A percentile compares a stretch with the other conserved stretches of the same genome.
Evolutionary conservation across 2,329 filamentous ascomycete genomes (phyloP).

Genomic region (Colletotrichum incanum): DNA sequence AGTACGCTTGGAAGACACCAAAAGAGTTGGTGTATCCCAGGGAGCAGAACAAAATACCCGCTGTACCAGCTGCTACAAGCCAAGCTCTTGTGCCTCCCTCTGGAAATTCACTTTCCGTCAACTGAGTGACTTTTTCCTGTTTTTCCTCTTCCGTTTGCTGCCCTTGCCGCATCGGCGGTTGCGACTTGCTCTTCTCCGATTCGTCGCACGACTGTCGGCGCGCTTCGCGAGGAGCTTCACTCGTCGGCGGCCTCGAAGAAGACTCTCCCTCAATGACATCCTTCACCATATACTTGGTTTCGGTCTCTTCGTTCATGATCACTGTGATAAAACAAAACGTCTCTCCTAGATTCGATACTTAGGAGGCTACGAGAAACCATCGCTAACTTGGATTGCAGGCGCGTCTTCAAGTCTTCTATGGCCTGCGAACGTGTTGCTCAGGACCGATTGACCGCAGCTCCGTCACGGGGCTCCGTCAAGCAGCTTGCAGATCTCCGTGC

Average conservation of each 20-base stretch:
- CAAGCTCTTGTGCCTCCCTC: slow-evolving; percentile 57
- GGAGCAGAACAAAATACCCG: slow-evolving; percentile 51
- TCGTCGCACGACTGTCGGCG: slow-evolving; percentile 4
- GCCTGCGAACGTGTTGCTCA: background rate
- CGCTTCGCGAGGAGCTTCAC: background rate
- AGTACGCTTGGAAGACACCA: slow-evolving; percentile 49
- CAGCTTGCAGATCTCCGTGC: slow-evolving; percentile 4
- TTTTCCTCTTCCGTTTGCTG: background rate
- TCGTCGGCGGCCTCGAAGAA: background rate
- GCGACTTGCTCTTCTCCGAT: background rate
- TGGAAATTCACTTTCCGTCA: slow-evolving; percentile 42
- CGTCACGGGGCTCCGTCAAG: background rate
- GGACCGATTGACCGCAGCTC: background rate
- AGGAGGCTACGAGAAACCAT: background rate
- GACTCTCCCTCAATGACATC: background rate
- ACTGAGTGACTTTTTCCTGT: slow-evolving; percentile 20
- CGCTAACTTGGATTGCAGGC: background rate
- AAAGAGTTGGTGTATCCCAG: slow-evolving; percentile 49
- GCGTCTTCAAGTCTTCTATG: background rate
- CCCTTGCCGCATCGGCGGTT: slow-evolving; percentile 1
- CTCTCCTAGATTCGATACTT: no score
- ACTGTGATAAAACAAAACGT: background rate
- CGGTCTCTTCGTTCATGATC: background rate
- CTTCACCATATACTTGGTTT: background rate
- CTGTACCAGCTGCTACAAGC: slow-evolving; percentile 57